These are phyloP conservation scores for Jatropha multifida DNA, from an alignment of 441 rosid genomes.

Conservation along the genomic window DNA sequence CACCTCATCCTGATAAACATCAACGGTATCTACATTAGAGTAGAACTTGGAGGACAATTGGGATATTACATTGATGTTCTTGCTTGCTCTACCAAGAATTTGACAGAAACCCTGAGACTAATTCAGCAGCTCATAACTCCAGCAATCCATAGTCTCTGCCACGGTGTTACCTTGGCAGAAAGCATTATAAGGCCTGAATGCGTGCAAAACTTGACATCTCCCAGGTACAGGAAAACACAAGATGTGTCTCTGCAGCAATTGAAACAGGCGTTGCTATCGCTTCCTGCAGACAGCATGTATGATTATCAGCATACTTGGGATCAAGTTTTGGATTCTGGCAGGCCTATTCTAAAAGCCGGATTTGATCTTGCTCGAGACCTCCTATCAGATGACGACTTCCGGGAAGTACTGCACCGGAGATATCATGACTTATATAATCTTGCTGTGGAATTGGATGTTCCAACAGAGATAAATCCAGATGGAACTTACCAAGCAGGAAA, in stretches of 20 bases:
- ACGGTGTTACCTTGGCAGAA: slow-evolving; percentile 81
- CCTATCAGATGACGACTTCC: slow-evolving; percentile 87
- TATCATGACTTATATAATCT: slow-evolving; percentile 83
- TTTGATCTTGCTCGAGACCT: slow-evolving; percentile 90
- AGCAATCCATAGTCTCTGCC: slow-evolving; percentile 76
- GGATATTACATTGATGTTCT: slow-evolving; percentile 85
- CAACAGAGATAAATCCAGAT: slow-evolving; percentile 54
- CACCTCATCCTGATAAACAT: slow-evolving; percentile 70
- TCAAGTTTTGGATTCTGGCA: slow-evolving; percentile 65
- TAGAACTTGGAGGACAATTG: slow-evolving; percentile 91
- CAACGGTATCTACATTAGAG: slow-evolving; percentile 73
- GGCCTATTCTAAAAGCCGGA: slow-evolving; percentile 52
- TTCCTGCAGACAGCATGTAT: slow-evolving; percentile 86
- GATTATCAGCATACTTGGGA: slow-evolving; percentile 96
- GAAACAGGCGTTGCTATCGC: slow-evolving; percentile 79
- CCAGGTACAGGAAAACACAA: slow-evolving; percentile 72
- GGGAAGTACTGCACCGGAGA: slow-evolving; percentile 83
- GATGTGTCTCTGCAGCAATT: slow-evolving; percentile 59
- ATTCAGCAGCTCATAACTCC: slow-evolving; percentile 76
- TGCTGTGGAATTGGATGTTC: slow-evolving; percentile 80
- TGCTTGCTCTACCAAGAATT: slow-evolving; percentile 84
- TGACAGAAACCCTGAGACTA: slow-evolving; percentile 79
- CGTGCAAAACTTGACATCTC: slow-evolving; percentile 69
- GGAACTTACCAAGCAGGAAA: slow-evolving; percentile 39
- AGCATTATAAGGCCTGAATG: slow-evolving; percentile 78